Percentiles rank a stretch among this genome's conserved stretches.
Evolutionary conservation across 805 yeast species (phyloP).

Genomic region (Dipodascus albidus): DNA sequence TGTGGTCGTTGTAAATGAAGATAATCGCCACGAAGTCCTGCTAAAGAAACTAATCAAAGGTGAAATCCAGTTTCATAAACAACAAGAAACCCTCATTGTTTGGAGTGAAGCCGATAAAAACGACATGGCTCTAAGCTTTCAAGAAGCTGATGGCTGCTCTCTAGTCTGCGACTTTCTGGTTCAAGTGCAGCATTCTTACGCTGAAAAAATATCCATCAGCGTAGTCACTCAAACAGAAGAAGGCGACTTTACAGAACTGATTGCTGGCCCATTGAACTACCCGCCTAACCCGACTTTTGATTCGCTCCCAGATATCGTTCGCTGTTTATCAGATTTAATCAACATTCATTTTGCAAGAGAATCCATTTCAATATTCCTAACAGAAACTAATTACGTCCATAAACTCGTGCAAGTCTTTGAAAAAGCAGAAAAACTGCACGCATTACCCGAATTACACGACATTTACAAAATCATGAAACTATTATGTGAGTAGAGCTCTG

Average conservation of each 20-base stretch:
- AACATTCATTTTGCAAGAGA: conserved; percentile 53
- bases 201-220: conserved; percentile 61
- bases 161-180: conserved; percentile 71
- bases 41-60: conserved; percentile 63
- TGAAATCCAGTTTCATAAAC: conserved; percentile 75
- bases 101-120: conserved; percentile 69
- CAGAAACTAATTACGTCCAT: conserved; percentile 40
- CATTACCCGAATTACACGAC: conserved; percentile 46
- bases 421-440: conserved; percentile 40
- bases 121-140: conserved; percentile 84
- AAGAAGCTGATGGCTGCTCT: conserved; percentile 83
- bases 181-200: conserved; percentile 48
- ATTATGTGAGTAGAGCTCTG: conserved; percentile 11
- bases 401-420: conserved; percentile 43
- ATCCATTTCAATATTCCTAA: conserved; percentile 44
- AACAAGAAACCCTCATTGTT: conserved; percentile 86
- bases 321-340: conserved; percentile 46
- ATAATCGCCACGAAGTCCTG: conserved; percentile 44
- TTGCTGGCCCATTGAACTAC: conserved; percentile 66
- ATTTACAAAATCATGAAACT: conserved; percentile 68
- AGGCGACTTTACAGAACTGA: conserved; percentile 47
- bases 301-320: conserved; percentile 43
- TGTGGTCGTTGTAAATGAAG: conserved; percentile 52
- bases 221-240: conserved; percentile 34
- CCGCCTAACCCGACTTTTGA: conserved; percentile 46